A percentile compares a stretch with the other conserved stretches of the same genome.
These are phyloP conservation scores for Cinchona pubescens DNA, from an alignment of 257 asterid species.

Conservation along the genomic window DNA sequence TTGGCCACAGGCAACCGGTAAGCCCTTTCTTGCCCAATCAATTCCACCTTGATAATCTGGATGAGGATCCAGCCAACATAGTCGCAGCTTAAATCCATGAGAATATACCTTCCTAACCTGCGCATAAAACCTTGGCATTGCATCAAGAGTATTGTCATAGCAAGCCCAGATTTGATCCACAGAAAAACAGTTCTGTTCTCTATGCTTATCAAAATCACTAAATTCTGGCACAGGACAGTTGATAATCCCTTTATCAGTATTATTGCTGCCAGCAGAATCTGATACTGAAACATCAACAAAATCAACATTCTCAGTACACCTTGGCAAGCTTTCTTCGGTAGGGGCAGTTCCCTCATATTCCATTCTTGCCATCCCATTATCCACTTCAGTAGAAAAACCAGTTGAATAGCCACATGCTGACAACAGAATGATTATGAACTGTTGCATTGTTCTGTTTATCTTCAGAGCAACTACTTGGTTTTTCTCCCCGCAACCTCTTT, in stretches of 20 bases:
- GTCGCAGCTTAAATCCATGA: slow-evolving; percentile 43
- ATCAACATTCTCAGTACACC: too few species aligned
- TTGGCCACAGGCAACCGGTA: slow-evolving; percentile 59
- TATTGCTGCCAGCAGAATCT: neutral
- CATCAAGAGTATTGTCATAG: slow-evolving; percentile 42
- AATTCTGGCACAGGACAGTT: slow-evolving; percentile 59
- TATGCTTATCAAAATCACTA: slow-evolving; percentile 42
- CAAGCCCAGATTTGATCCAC: slow-evolving; percentile 60
- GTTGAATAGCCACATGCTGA: slow-evolving; percentile 18
- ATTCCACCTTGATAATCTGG: slow-evolving; percentile 29
- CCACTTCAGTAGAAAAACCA: slow-evolving; percentile 16
- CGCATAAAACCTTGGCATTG: slow-evolving; percentile 69
- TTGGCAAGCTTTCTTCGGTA: slow-evolving; percentile 22
- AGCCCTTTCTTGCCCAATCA: slow-evolving; percentile 36
- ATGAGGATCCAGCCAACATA: slow-evolving; percentile 53
- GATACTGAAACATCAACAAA: neutral
- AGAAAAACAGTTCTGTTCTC: slow-evolving; percentile 34
- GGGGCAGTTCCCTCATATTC: slow-evolving; percentile 12
- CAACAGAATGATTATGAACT: slow-evolving; percentile 3
- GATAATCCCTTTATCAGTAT: neutral
- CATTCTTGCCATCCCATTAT: neutral
- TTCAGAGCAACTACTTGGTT: too few species aligned
- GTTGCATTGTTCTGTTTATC: slow-evolving; percentile 23
- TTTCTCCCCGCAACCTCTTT: neutral
- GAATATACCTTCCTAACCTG: slow-evolving; percentile 34